Percentiles rank a stretch among this genome's conserved stretches.
Conservation (phyloP, 805 yeast genomes). For the Clavispora phyllophila region DNA sequence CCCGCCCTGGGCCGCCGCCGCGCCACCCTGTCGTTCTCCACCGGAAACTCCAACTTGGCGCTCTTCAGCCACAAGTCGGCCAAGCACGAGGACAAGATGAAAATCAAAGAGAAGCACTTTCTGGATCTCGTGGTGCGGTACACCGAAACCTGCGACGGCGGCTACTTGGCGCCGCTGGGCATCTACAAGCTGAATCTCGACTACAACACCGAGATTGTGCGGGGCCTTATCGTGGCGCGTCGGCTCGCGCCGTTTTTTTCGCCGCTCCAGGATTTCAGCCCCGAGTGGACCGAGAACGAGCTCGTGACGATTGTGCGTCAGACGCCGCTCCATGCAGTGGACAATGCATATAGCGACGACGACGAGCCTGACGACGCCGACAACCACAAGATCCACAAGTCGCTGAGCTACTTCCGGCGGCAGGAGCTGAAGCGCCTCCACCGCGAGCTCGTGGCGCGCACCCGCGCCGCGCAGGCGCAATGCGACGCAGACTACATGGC, state of each 20-base stretch:
- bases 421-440: slow-evolving; percentile 45
- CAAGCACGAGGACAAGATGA: slow-evolving; percentile 50
- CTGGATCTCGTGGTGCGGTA: slow-evolving; percentile 52
- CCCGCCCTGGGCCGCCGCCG: slow-evolving; percentile 7
- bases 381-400: slow-evolving; percentile 53
- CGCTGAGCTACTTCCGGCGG: slow-evolving; percentile 42
- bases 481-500: slow-evolving; percentile 33
- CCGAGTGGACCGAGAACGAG: slow-evolving; percentile 66
- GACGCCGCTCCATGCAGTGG: slow-evolving; percentile 53
- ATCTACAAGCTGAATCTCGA: slow-evolving; percentile 75
- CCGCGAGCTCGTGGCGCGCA: slow-evolving; percentile 30
- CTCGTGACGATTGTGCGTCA: slow-evolving; percentile 45
- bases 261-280: slow-evolving; percentile 78
- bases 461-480: slow-evolving; percentile 26
- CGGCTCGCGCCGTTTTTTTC: slow-evolving; percentile 85
- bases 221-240: slow-evolving; percentile 62
- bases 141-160: slow-evolving; percentile 86
- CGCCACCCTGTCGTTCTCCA: slow-evolving; percentile 8
- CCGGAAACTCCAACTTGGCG: slow-evolving; percentile 6
- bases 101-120: slow-evolving; percentile 46
- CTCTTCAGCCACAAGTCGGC: slow-evolving; percentile 6
- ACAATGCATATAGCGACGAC: slow-evolving; percentile 45
- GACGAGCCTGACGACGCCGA: slow-evolving; percentile 55
- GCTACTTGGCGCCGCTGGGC: slow-evolving; percentile 87
- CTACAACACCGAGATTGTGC: slow-evolving; percentile 69